Base-by-base conservation (phyloP, 495 filamentous ascomycete genomes). In the Aspergillus conjunctus region DNA sequence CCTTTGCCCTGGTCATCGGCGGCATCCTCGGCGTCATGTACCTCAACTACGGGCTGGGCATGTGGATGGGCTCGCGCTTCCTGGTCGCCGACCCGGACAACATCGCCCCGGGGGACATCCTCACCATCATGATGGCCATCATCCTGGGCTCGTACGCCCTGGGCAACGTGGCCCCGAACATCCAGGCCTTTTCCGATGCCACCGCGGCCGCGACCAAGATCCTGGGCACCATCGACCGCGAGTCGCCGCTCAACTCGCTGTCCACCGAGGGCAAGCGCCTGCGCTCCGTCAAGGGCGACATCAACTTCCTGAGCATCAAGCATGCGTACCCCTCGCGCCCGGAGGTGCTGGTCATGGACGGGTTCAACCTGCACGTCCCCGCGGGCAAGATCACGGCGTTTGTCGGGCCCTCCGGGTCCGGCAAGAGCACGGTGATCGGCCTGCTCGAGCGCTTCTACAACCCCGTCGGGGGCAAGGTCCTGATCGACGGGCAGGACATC, bases 321-420 rank as follows among this genome's bases (percentile, higher is more conserved):
- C 92, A 96, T 65, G 90, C 96, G 62, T 98, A 98, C 65, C 94
- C 94, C 4, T 96, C 92, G 3, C 84, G 94, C 17, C 90, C 93
- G 0, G 91, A 97, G 63, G 93, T 96, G 22, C 82, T 85, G 9
- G 88, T 98, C 15, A 90, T 97, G 83, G 74, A 91, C 43, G 83
- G 89, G 46, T 88, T 98, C 54, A 90, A 79, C 52, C 81, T 98
- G 7, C 66, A 81, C 1, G 86, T 98, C 53, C 88, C 89, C 5
- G 90, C 94, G 11, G 92, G 92, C 20, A 92, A 96, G 74, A 90
- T 87, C 21, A 91, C 90, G 12, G 92, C 93, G 7, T 78, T 98
- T 14, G 91, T 96, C 15, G 90, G 94, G 12, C 87, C 92, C 17
- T 92, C 91, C 14, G 92, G 93, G 7, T 91, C 89, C 41, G 88